phyloP scores from a whole-genome alignment of 257 asterid genomes.

The Solanum sitiens region DNA sequence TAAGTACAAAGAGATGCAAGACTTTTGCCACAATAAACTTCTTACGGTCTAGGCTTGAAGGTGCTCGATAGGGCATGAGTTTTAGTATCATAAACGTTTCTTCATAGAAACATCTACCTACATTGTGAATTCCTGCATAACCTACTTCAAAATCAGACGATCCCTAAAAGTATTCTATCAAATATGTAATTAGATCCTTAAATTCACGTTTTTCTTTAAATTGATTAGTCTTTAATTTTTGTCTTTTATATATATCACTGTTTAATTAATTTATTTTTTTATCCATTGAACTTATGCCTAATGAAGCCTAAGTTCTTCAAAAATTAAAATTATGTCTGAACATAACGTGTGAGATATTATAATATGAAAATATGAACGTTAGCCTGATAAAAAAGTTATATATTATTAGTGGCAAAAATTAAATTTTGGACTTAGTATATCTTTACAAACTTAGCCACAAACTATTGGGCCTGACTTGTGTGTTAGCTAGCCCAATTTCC shows the following conservation, averaged over 20 bases:
- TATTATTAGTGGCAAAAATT: not conserved
- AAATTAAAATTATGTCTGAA: not conserved
- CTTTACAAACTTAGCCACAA: not conserved
- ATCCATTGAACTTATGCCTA: not conserved
- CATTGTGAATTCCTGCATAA: no score
- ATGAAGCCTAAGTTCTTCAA: not conserved
- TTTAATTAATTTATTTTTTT: no score
- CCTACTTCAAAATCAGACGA: no score
- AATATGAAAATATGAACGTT: not conserved
- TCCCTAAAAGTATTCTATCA: not conserved
- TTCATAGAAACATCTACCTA: no score
- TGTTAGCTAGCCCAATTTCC: not conserved
- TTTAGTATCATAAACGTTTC: no score
- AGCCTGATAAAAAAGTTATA: not conserved
- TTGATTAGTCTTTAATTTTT: not conserved
- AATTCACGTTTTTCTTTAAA: not conserved
- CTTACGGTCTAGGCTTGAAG: no score
- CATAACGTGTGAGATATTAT: not conserved
- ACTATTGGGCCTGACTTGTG: not conserved
- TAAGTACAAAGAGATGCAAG: no score
- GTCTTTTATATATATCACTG: no score
- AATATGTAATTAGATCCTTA: no score
- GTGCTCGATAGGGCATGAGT: no score
- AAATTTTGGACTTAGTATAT: not conserved
- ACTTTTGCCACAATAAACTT: no score